These are phyloP conservation scores for Mucor irregularis DNA, from an alignment of 371 early-diverging fungal genomes.

Conservation along the genomic window DNA sequence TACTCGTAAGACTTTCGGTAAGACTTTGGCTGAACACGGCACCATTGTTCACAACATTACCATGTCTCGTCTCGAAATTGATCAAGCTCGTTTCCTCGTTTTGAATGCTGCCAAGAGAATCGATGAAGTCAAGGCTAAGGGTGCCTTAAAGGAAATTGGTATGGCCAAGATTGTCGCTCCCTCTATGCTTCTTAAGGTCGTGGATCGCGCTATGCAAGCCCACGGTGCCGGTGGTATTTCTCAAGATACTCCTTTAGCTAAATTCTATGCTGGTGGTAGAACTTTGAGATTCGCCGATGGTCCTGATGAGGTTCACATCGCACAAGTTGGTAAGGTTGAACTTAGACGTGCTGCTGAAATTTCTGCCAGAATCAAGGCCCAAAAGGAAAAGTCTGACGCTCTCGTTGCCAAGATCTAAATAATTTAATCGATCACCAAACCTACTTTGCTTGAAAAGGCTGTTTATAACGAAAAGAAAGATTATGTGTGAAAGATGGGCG, in stretches of 20 bases:
- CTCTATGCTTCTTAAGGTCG: conserved; percentile 66
- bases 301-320: conserved; percentile 43
- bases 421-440: background rate
- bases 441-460: too few relatives aligned
- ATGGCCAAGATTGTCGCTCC: conserved; percentile 93
- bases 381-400: conserved; percentile 34
- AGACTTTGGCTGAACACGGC: conserved; percentile 78
- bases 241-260: conserved; percentile 85
- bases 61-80: conserved; percentile 85
- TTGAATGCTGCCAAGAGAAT: conserved; percentile 89
- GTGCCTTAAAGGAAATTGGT: conserved; percentile 88
- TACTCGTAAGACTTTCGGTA: conserved; percentile 85
- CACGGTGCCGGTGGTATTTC: conserved; percentile 91
- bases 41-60: conserved; percentile 82
- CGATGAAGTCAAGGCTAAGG: conserved; percentile 85
- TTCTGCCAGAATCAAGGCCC: conserved; percentile 25
- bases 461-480: too few relatives aligned
- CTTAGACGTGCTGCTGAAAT: conserved; percentile 47
- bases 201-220: conserved; percentile 91
- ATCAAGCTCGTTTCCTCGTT: conserved; percentile 88
- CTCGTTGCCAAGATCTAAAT: conserved; percentile 23
- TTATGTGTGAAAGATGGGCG: too few relatives aligned
- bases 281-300: conserved; percentile 93
- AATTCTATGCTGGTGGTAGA: conserved; percentile 79
- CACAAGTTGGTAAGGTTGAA: conserved; percentile 48